Evolutionary conservation across 805 yeast genomes (phyloP), one percentile per base, ranked within the genome.

Genomic region (Blastobotrys parvus): DNA sequence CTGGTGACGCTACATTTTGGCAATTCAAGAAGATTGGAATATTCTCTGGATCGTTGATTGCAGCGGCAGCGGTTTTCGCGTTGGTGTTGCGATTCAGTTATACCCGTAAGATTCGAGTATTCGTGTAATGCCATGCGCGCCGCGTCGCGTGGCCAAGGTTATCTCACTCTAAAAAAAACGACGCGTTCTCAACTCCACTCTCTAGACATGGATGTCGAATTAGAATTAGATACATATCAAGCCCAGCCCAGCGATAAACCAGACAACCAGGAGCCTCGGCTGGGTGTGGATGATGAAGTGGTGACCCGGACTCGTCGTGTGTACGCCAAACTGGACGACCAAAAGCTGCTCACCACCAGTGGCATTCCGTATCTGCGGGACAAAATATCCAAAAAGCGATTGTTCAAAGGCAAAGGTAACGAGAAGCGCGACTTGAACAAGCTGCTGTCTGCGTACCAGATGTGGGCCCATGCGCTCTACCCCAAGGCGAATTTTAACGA

Each of bases 401-500:
- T 61, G 36, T 62, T 65, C 51, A 67, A 58, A 45, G 71, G 60
- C 45, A 55, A 52, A 34, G 69, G 74, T 13, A 65, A 70, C 47
- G 79, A 76, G 52, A 64, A 63, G 43, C 64, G 71, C 27, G 78
- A 77, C 57, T 57, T 78, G 42, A 59, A 69, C 7, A 62, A 68
- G 27, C 57, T 83, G 4, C 58, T 82, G 5, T 69, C 70, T 23
- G 67, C 72, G 30, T 83, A 81, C 58, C 87, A 82, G 60, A 53
- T 78, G 27, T 83, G 90, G 89, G 87, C 82, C 0, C 90, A 83
- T 58, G 67, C 72, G 18, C 53, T 87, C 31, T 86, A 73, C 56
- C 94, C 96, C 3, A 83, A 82, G 63, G 86, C 92, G 13, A 79
- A 75, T 48, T 84, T 88, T 50, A 67, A 68, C 38, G 94, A 85